Conservation (phyloP, 2,329 filamentous ascomycete species). For the Colletotrichum filicis region DNA sequence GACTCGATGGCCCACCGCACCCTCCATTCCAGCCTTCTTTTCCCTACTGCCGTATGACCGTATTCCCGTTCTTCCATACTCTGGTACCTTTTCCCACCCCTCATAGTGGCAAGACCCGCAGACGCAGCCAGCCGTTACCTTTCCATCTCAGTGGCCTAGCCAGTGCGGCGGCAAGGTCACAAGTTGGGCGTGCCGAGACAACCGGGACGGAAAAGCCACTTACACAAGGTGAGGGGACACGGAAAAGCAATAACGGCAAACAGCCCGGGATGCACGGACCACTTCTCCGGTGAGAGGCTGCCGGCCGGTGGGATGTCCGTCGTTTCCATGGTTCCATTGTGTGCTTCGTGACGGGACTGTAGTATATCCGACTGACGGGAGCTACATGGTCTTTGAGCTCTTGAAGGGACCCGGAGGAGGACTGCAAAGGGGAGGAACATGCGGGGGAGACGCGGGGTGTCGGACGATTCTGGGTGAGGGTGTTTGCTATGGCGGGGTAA, state of each 20-base stretch:
- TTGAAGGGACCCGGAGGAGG: background rate
- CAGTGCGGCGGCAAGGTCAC: background rate
- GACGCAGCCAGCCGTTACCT: background rate
- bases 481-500: background rate
- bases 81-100: background rate
- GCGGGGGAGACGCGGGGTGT: background rate
- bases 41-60: background rate
- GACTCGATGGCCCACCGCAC: background rate
- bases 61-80: too few relatives aligned
- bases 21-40: slow-evolving; percentile 3
- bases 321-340: background rate
- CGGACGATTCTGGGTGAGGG: background rate
- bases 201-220: slow-evolving; percentile 30
- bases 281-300: background rate
- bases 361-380: slow-evolving; percentile 4
- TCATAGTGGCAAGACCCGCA: slow-evolving; percentile 1
- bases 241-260: slow-evolving; percentile 15
- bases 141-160: too few relatives aligned
- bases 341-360: background rate
- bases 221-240: background rate
- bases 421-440: background rate
- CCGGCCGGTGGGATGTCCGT: background rate
- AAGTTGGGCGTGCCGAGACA: slow-evolving; percentile 12
- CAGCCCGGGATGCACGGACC: slow-evolving; percentile 10
- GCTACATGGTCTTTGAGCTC: background rate